Evolutionary conservation across 345 rosid species (phyloP).

Genomic region (Brassica rapa): DNA sequence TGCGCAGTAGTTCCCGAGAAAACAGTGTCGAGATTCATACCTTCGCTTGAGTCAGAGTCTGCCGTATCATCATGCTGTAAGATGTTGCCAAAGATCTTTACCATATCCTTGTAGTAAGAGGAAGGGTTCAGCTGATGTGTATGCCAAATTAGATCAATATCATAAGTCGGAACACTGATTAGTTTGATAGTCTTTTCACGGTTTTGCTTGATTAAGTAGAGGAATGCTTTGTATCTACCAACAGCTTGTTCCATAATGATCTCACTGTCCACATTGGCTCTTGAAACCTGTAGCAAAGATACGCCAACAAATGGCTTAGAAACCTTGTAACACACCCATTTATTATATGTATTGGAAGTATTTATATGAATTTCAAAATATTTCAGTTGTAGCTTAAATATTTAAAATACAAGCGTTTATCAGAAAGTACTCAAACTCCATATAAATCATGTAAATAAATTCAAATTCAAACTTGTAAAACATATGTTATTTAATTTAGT

Average conservation of each 20-base stretch:
- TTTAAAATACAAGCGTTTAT: constrained; percentile 37
- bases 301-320: constrained; percentile 56
- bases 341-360: not conserved
- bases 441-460: not conserved
- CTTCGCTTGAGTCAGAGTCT: constrained; percentile 71
- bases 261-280: constrained; percentile 59
- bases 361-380: not conserved
- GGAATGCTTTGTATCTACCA: constrained; percentile 89
- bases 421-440: constrained; percentile 21
- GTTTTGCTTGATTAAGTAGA: constrained; percentile 77
- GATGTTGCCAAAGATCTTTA: constrained; percentile 54
- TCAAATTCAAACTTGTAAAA: not conserved
- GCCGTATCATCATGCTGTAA: constrained; percentile 73
- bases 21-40: constrained; percentile 63
- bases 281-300: constrained; percentile 65
- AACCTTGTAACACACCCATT: constrained; percentile 8
- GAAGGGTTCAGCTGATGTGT: constrained; percentile 82
- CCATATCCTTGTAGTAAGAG: constrained; percentile 66
- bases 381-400: not conserved
- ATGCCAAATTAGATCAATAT: constrained; percentile 92
- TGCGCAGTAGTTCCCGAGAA: constrained; percentile 71
- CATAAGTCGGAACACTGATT: constrained; percentile 92
- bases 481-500: not conserved
- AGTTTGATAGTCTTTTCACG: constrained; percentile 54
- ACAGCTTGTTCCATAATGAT: constrained; percentile 73